Base-by-base conservation (phyloP, 345 rosid genomes). In the Draba incana region DNA sequence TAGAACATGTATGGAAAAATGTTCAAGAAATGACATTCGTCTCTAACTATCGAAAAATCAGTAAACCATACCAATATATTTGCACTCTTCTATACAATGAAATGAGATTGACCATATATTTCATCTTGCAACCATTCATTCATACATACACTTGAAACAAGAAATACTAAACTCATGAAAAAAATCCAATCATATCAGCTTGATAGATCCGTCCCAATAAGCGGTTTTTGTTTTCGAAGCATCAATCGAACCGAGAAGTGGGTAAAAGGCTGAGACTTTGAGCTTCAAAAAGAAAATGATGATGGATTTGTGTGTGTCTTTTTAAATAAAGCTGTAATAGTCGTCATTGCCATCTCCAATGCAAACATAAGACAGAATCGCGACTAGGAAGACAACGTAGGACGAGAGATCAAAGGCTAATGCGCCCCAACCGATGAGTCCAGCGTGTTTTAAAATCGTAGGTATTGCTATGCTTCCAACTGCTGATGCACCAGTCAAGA, bases 391-490 rank as follows among this genome's bases (percentile, higher is more conserved):
- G 42, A 91, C 57, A 20, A 94, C 58, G 67, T 79, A 91, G 1
- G 98, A 94, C 0, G 96, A 89, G 39, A 94, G 89, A 67, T 87
- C 97, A 85, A 94, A 70, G 12, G 81, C 86, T 24, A 91, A 70
- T 46, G 99, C 98, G 1, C 98, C 99, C 99, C 99, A 94, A 13
- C 99, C 81, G 4, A 94, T 94, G 48, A 91, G 86, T 43, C 90
- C 96, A 0, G 96, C 88, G 51, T 94, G 98, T 83, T 87, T 94
- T 57, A 94, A 80, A 64, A 94, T 91, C 47, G 80, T 83, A 2
- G 99, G 99, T 76, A 94, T 89, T 4, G 99, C 99, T 14, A 94
- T 78, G 81, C 97, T 94, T 79, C 99, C 97, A 15, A 94, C 52
- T 2, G 86, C 84, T 24, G 98, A 89, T 65, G 96, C 93, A 62